Evolutionary conservation across 495 filamentous ascomycete species (phyloP).

Genomic region (Cryomyces minteri): DNA sequence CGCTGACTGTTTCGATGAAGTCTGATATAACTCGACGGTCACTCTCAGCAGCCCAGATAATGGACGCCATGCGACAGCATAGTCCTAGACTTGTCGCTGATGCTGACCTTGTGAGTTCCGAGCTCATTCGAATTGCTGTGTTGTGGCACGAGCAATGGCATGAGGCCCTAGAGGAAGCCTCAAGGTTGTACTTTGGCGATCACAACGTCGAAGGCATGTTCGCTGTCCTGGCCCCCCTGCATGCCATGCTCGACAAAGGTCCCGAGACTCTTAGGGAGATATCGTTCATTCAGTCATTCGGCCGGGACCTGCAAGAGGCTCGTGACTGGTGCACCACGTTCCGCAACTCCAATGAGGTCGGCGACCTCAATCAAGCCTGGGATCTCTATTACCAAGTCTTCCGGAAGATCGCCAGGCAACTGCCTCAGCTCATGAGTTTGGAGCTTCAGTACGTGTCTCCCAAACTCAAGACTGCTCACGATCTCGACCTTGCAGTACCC

Average conservation of each 20-base stretch:
- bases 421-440: constrained; percentile 78
- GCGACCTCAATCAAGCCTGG: constrained; percentile 94
- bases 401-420: constrained; percentile 82
- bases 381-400: constrained; percentile 97
- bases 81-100: constrained; percentile 89
- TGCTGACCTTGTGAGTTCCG: constrained; percentile 80
- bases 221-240: constrained; percentile 68
- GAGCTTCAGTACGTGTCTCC: constrained; percentile 94
- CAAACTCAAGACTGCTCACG: constrained; percentile 59
- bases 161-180: constrained; percentile 95
- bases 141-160: constrained; percentile 99
- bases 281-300: constrained; percentile 95
- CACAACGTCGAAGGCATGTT: constrained; percentile 97
- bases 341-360: constrained; percentile 65
- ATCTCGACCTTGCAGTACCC: constrained; percentile 81
- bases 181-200: constrained; percentile 80
- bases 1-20: constrained; percentile 97
- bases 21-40: constrained; percentile 64
- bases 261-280: constrained; percentile 88
- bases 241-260: constrained; percentile 77
- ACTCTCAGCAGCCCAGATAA: constrained; percentile 72
- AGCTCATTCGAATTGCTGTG: constrained; percentile 90
- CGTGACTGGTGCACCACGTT: constrained; percentile 92
- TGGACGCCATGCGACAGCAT: constrained; percentile 95
- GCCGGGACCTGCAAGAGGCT: constrained; percentile 82